Conservation (phyloP, 805 yeast genomes). For the Starmera amethionina region DNA sequence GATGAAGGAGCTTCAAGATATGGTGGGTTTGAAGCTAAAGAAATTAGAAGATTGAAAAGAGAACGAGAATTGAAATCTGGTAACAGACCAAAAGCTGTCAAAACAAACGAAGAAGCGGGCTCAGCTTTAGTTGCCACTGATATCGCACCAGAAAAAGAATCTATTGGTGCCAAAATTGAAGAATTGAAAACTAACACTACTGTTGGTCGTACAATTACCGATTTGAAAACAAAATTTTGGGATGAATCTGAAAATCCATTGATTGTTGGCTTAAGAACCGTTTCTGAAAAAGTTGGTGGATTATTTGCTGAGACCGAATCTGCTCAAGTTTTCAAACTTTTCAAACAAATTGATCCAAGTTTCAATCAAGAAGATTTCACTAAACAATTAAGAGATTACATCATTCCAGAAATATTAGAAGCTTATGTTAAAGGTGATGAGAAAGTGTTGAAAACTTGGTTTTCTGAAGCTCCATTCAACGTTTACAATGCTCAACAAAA, state of each 20-base stretch:
- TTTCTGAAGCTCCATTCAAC: constrained; percentile 93
- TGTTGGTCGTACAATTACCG: constrained; percentile 54
- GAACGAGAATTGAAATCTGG: constrained; percentile 52
- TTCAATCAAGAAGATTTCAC: constrained; percentile 74
- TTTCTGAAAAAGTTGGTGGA: constrained; percentile 72
- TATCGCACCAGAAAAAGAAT: constrained; percentile 63
- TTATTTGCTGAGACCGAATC: constrained; percentile 87
- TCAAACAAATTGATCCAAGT: constrained; percentile 82
- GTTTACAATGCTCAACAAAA: constrained; percentile 92
- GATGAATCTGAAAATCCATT: constrained; percentile 94
- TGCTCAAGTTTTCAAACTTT: constrained; percentile 81
- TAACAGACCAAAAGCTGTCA: constrained; percentile 54
- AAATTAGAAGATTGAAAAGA: constrained; percentile 67
- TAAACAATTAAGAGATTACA: constrained; percentile 78
- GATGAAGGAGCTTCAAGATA: constrained; percentile 89
- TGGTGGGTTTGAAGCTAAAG: constrained; percentile 88
- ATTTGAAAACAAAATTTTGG: constrained; percentile 58
- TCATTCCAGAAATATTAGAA: constrained; percentile 90
- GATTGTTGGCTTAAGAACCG: constrained; percentile 68
- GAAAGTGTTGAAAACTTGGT: constrained; percentile 75
- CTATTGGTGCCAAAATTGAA: constrained; percentile 54
- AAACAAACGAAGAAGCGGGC: constrained; percentile 76
- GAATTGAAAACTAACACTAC: constrained; percentile 57
- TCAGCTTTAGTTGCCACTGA: constrained; percentile 75
- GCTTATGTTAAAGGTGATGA: constrained; percentile 92